phyloP scores from a whole-genome alignment of 2,329 filamentous ascomycete species.

The Clonostachys byssicola region DNA sequence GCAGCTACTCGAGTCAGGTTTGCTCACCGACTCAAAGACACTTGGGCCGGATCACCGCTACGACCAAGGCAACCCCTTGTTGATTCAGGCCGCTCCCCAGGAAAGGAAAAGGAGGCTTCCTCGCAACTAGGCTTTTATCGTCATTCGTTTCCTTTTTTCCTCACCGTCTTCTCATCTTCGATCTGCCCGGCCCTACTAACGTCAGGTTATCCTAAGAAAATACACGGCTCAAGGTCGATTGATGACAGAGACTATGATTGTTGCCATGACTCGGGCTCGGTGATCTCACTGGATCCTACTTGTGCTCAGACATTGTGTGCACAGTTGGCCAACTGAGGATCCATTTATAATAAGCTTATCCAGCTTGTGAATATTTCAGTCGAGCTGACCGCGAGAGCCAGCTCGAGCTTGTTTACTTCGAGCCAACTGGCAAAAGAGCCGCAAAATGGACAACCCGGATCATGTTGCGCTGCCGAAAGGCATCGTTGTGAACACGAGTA shows the following conservation, averaged over 20 bases:
- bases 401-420: too few species aligned
- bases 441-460: conserved; percentile 24
- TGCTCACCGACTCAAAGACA: background rate
- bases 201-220: background rate
- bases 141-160: background rate
- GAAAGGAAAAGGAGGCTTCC: too few species aligned
- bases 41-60: background rate
- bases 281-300: background rate
- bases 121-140: too few species aligned
- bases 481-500: conserved; percentile 48
- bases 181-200: background rate
- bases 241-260: too few species aligned
- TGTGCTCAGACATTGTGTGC: background rate
- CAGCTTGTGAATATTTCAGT: too few species aligned
- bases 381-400: too few species aligned
- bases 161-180: background rate
- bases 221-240: too few species aligned
- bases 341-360: too few species aligned
- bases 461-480: conserved; percentile 51
- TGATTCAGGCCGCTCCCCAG: background rate
- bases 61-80: background rate
- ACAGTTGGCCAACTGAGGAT: background rate
- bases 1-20: too few species aligned
- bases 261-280: background rate
- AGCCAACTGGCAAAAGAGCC: background rate